phyloP scores from a whole-genome alignment of 2,329 filamentous ascomycete genomes.

The Hirsutella rhossiliensis region DNA sequence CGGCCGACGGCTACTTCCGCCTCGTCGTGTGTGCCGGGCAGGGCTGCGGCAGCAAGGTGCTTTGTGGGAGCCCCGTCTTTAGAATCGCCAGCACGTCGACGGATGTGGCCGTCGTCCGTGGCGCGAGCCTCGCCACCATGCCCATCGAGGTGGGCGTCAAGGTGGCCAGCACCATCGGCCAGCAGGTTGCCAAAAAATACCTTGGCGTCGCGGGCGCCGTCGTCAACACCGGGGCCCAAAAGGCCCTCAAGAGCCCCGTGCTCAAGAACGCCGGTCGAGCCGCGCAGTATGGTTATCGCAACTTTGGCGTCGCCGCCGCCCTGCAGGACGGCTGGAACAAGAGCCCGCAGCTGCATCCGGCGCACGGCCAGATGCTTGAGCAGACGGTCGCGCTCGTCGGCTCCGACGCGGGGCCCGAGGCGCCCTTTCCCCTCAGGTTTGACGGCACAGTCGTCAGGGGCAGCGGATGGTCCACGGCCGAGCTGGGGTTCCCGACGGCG shows the following conservation, averaged over 20 bases:
- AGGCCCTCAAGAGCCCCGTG: constrained; percentile 17
- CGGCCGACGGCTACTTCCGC: constrained; percentile 56
- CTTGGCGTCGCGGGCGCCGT: constrained; percentile 22
- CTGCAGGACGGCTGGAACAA: constrained; percentile 23
- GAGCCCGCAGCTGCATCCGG: constrained; percentile 22
- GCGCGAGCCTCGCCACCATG: constrained; percentile 51
- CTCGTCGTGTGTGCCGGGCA: constrained; percentile 46
- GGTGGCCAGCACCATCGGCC: constrained; percentile 37
- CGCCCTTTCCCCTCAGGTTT: constrained; percentile 42
- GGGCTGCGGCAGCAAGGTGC: constrained; percentile 31
- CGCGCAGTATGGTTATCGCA: constrained; percentile 23
- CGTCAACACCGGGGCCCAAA: constrained; percentile 28
- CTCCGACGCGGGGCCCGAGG: constrained; percentile 34
- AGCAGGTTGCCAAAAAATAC: constrained; percentile 30
- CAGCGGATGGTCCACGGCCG: constrained; percentile 24
- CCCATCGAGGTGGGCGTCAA: constrained; percentile 54
- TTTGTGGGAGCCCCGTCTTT: constrained; percentile 57
- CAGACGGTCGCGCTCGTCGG: constrained; percentile 28
- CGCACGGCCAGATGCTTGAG: constrained; percentile 18
- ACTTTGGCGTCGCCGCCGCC: constrained; percentile 11
- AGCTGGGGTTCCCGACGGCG: constrained; percentile 39
- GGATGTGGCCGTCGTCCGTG: constrained; percentile 48
- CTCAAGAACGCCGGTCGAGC: constrained; percentile 26
- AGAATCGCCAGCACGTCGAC: constrained; percentile 54
- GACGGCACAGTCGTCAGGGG: constrained; percentile 33